These are phyloP conservation scores for Bruguiera gymnorhiza DNA, from an alignment of 345 rosid species.

Conservation along the genomic window DNA sequence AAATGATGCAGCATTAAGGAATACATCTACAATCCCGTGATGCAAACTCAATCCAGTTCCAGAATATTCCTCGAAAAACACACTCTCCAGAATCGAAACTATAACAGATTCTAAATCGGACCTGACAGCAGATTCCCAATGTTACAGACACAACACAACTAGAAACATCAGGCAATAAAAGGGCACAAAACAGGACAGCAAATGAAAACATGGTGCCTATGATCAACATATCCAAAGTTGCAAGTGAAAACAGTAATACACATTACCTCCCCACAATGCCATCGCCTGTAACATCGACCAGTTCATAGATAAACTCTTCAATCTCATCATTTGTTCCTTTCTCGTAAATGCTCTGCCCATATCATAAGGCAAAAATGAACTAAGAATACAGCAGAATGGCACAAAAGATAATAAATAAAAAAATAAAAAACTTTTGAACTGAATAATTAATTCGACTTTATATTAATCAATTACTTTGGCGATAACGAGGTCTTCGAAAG, in stretches of 20 bases:
- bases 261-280: conserved; percentile 58
- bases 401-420: neutral
- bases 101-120: conserved; percentile 62
- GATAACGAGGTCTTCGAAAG: conserved; percentile 72
- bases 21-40: conserved; percentile 39
- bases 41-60: conserved; percentile 33
- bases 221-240: neutral
- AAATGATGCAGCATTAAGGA: conserved; percentile 61
- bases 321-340: conserved; percentile 81
- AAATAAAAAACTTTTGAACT: neutral
- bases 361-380: neutral
- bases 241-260: conserved; percentile 1
- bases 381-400: neutral
- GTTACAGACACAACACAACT: conserved; percentile 14
- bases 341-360: conserved; percentile 63
- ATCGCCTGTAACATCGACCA: conserved; percentile 62
- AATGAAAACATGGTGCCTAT: neutral
- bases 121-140: conserved; percentile 41
- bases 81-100: conserved; percentile 40
- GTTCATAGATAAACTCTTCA: conserved; percentile 72
- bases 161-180: conserved; percentile 4
- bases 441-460: neutral
- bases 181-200: neutral
- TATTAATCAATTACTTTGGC: conserved; percentile 50
- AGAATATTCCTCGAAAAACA: conserved; percentile 40